Base-by-base conservation (phyloP, 345 rosid genomes). In the Bretschneidera sinensis region DNA sequence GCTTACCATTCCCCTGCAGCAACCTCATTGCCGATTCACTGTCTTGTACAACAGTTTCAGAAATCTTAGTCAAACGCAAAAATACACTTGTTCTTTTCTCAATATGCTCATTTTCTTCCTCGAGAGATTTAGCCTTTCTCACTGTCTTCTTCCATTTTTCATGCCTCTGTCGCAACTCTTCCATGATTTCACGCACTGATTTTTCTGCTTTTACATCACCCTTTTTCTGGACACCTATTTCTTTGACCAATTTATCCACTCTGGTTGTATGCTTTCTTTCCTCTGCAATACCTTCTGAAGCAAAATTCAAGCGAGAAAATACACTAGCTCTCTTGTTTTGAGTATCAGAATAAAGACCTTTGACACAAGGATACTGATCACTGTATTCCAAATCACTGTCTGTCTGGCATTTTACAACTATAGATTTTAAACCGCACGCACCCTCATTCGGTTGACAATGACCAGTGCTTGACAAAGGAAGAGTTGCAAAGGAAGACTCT, bases 281-380 rank as follows among this genome's bases (percentile, higher is more conserved):
- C 47, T 62, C 49, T 65, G 59, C 48, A n/a, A n/a, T n/a, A n/a
- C n/a, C 22, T 34, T 33, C 6, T 5, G 68, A 56, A 48, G 55
- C 11, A 21, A 64, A 65, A 13, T 57, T 69, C 62, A 74, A 54
- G 25, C 71, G 65, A 22, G 71, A 69, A 39, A 69, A 74, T 48
- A 74, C 74, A 54, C 65, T 61, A 18, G 39, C 20, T 39, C 21
- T 9, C 49, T 57, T 13, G 13, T 48, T 4, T 20, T 51, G 55
- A n/a, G 43, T 43, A 43, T 65, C 74, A 24, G 56, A 65, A 45
- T 69, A 61, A n/a, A 69, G 62, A 25, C 61, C 45, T 31, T 58
- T 55, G 24, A 48, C 24, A 10, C 17, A 25, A 34, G 10, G n/a
- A 25, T 17, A 9, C 22, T 6, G 33, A 24, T 28, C 0, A n/a